A percentile compares a stretch with the other conserved stretches of the same genome.
phyloP scores from a whole-genome alignment of 2,329 filamentous ascomycete species.

The Aspergillus caelatus region DNA sequence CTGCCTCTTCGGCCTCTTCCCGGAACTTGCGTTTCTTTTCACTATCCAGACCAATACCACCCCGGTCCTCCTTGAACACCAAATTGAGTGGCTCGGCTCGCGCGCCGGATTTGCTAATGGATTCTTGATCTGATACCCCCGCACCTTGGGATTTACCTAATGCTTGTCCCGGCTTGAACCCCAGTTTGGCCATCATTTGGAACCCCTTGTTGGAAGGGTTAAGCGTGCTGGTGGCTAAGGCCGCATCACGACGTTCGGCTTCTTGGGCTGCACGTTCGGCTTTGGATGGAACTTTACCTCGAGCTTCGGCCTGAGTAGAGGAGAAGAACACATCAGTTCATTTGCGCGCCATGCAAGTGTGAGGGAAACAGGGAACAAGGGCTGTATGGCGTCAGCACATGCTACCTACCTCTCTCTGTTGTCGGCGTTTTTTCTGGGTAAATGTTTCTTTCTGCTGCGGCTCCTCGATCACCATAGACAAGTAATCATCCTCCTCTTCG shows the following conservation, averaged over 20 bases:
- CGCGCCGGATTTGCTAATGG: constrained; percentile 35
- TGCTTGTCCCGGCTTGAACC: constrained; percentile 75
- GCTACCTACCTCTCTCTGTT: constrained; percentile 52
- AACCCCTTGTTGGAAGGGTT: constrained; percentile 80
- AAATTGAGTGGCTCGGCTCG: constrained; percentile 73
- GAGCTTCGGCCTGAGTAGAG: constrained; percentile 62
- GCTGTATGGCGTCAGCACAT: not conserved
- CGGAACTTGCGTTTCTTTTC: constrained; percentile 77
- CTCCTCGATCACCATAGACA: constrained; percentile 89
- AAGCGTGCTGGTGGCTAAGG: constrained; percentile 74
- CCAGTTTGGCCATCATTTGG: constrained; percentile 96
- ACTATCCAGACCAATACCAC: constrained; percentile 80
- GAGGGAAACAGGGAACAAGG: constrained; percentile 16
- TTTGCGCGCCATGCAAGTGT: constrained; percentile 53
- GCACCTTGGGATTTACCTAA: constrained; percentile 61
- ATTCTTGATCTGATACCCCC: constrained; percentile 15
- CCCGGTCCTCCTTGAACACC: constrained; percentile 74
- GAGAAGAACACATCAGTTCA: constrained; percentile 42
- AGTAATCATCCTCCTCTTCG: constrained; percentile 91
- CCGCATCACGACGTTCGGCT: constrained; percentile 70
- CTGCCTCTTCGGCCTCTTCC: constrained; percentile 61
- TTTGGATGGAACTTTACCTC: constrained; percentile 72
- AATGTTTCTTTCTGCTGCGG: constrained; percentile 63
- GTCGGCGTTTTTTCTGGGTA: constrained; percentile 60
- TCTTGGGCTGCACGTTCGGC: constrained; percentile 77